phyloP scores from a whole-genome alignment of 768 basidiomycete species.

The Melanogaster broomeanus region DNA sequence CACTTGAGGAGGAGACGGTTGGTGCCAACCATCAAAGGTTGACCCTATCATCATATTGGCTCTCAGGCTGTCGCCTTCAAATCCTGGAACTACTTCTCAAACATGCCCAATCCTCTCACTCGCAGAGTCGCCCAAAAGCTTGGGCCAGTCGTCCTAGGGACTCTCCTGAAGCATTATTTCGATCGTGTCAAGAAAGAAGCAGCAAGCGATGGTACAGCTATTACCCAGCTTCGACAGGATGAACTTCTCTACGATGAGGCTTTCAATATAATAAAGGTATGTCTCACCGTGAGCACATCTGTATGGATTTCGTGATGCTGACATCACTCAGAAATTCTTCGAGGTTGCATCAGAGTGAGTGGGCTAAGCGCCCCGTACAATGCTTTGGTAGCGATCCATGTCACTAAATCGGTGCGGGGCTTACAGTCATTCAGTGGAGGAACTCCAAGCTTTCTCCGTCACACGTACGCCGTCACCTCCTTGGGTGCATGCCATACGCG shows the following conservation, averaged over 20 bases:
- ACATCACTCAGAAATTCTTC: conserved; percentile 61
- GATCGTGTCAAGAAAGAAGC: conserved; percentile 54
- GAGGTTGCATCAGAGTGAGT: conserved; percentile 68
- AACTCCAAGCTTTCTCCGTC: conserved; percentile 77
- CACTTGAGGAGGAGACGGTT: no score
- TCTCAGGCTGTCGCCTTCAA: neutral
- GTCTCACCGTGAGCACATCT: conserved; percentile 11
- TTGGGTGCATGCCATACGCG: conserved; percentile 72
- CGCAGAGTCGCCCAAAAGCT: conserved; percentile 62
- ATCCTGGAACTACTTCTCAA: neutral
- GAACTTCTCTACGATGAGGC: conserved; percentile 83
- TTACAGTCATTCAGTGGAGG: conserved; percentile 79
- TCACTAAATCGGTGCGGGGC: neutral
- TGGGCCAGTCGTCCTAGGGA: conserved; percentile 74
- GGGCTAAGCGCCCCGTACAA: neutral
- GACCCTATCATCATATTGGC: neutral
- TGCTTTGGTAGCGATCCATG: neutral
- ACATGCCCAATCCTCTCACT: conserved; percentile 56
- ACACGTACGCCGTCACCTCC: conserved; percentile 84
- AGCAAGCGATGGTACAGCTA: conserved; percentile 38
- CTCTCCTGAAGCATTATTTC: conserved; percentile 85
- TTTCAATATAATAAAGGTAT: conserved; percentile 74
- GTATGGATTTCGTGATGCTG: neutral
- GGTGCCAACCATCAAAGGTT: neutral
- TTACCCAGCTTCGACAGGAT: conserved; percentile 59